Base-by-base conservation (phyloP, 2,329 filamentous ascomycete species). In the Talaromyces piceae region DNA sequence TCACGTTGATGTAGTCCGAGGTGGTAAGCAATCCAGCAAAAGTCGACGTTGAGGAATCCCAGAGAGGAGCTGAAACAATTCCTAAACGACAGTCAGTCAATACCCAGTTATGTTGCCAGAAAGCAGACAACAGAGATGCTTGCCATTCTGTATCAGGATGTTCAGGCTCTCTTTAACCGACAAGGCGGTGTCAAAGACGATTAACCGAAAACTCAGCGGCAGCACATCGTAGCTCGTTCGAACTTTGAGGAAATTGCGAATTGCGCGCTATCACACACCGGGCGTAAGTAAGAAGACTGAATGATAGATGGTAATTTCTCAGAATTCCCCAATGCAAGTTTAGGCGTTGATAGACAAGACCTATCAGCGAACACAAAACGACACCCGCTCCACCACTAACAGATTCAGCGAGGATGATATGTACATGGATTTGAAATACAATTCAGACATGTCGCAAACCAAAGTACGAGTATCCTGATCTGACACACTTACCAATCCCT, bases 201-300 rank as follows among this genome's bases (percentile, higher is more conserved):
- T 94, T 50, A 98, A 83, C 57, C 93, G 87, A 73, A 95, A 98
- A 59, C 91, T 96, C 55, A 98, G 82, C 16, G 93, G 93, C 45
- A 98, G 79, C 59, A 98, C 93, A 73, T 98, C 93, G 76, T 98
- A 98, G 69, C 91, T 96, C 30, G 89, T 97, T 65, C 93, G 86
- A 61, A 94, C 86, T 71, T 91, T 95, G 67, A 98, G 83, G 73
- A 98, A 98, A 62, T 95, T 88, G 71, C 93, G 87, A 63, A 97
- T 91, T 57, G 87, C 86, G 76, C 85, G 85, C 91, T 95, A 43
- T 44, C 25, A 26, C 71, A n/a, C 6, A 25, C 3, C 16, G 16
- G 25, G n/a, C n/a, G 23, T 43, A 13, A 43, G 22, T n/a, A 43
- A n/a, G 12, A n/a, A 43, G 22, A 6, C 2, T 8, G 9, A 7